Evolutionary conservation across 2,329 filamentous ascomycete genomes (phyloP).

Genomic region (Fusarium lyarnte): DNA sequence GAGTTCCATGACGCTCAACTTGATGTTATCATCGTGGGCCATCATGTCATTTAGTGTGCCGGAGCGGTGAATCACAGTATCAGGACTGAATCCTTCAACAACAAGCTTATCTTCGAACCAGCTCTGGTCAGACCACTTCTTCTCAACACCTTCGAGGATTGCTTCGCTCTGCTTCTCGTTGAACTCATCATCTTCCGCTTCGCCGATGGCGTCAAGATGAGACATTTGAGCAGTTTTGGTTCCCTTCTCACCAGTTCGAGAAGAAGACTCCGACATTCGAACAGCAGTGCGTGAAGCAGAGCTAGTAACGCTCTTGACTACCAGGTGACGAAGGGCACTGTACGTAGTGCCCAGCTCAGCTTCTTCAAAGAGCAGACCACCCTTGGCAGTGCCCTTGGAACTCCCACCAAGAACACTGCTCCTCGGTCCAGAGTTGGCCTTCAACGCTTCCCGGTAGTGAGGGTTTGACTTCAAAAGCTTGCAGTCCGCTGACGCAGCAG

Average conservation of each 20-base stretch:
- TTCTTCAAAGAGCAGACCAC: constrained; percentile 10
- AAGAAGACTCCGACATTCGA: constrained; percentile 16
- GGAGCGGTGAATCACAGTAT: constrained; percentile 40
- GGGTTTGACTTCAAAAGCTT: constrained; percentile 4
- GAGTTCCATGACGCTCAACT: constrained; percentile 46
- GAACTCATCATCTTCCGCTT: constrained; percentile 15
- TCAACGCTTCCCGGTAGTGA: neutral
- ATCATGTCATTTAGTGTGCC: constrained; percentile 51
- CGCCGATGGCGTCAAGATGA: constrained; percentile 12
- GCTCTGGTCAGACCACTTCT: neutral
- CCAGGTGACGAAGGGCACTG: constrained; percentile 3
- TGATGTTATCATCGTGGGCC: constrained; percentile 48
- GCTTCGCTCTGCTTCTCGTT: neutral
- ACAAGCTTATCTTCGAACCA: constrained; percentile 15
- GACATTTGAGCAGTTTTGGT: neutral
- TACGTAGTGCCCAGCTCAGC: constrained; percentile 7
- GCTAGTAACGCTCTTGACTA: constrained; percentile 21
- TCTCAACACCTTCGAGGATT: neutral
- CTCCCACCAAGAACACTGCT: neutral
- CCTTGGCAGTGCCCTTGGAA: constrained; percentile 8
- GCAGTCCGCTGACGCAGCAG: constrained; percentile 1
- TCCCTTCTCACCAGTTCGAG: constrained; percentile 8
- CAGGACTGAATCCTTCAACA: constrained; percentile 42
- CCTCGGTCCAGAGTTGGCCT: neutral
- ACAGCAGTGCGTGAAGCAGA: constrained; percentile 22